These are phyloP conservation scores for Ulota crispa DNA, from an alignment of 225 moss, liverwort and hornwort species.

Conservation along the genomic window DNA sequence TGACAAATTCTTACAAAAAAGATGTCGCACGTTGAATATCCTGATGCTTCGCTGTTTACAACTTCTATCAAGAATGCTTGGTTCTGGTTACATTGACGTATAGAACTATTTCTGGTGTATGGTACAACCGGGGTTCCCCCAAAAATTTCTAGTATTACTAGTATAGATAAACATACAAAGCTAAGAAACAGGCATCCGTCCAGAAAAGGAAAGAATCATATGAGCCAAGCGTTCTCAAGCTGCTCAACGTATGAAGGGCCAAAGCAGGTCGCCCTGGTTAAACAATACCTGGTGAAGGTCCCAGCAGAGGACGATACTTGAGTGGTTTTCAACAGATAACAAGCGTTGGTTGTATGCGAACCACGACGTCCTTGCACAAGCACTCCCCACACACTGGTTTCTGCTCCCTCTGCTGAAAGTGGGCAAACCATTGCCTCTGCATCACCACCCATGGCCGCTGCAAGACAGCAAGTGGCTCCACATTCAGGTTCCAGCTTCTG, in stretches of 20 bases:
- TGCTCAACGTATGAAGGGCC: conserved; percentile 69
- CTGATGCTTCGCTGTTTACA: neutral
- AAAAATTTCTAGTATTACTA: neutral
- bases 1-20: too few species aligned
- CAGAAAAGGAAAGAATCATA: conserved; percentile 27
- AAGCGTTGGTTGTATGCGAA: conserved; percentile 47
- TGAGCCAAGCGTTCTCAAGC: conserved; percentile 66
- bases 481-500: conserved; percentile 56
- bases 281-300: conserved; percentile 58
- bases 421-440: conserved; percentile 20
- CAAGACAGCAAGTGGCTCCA: conserved; percentile 40
- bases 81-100: neutral
- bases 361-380: conserved; percentile 65
- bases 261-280: conserved; percentile 70
- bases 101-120: conserved; percentile 11
- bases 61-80: neutral
- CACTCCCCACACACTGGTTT: conserved; percentile 75
- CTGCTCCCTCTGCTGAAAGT: conserved; percentile 24
- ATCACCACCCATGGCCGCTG: conserved; percentile 12
- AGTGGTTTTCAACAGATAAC: conserved; percentile 86
- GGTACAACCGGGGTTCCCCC: conserved; percentile 3
- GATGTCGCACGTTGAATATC: neutral
- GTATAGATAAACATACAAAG: neutral
- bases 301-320: conserved; percentile 51
- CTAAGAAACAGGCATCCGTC: neutral